Percentiles rank a stretch among this genome's conserved stretches.
These are phyloP conservation scores for Areca catechu DNA, from an alignment of 176 grass and related monocot species.

Conservation along the genomic window DNA sequence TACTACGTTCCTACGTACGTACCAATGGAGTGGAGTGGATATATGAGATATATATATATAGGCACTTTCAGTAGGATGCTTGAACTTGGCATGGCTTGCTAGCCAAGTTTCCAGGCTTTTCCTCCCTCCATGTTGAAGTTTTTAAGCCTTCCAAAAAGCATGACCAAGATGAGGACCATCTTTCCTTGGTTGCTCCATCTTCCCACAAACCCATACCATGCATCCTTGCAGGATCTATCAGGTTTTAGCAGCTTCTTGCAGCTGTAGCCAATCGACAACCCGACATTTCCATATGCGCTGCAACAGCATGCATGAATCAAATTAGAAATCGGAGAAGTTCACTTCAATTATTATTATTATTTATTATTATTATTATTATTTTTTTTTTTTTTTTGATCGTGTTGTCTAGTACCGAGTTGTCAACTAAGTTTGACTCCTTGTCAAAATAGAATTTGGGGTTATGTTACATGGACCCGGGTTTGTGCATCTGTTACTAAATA, in stretches of 20 bases:
- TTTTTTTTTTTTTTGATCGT: too few relatives aligned
- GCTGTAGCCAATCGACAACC: conserved; percentile 53
- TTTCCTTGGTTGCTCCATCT: conserved; percentile 71
- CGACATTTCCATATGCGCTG: conserved; percentile 70
- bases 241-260: conserved; percentile 31
- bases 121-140: conserved; percentile 45
- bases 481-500: too few relatives aligned
- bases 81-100: conserved; percentile 10
- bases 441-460: too few relatives aligned
- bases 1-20: too few relatives aligned
- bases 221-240: conserved; percentile 38
- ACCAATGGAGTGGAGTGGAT: too few relatives aligned
- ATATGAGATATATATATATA: too few relatives aligned
- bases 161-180: conserved; percentile 50
- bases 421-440: too few relatives aligned
- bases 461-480: too few relatives aligned
- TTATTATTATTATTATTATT: too few relatives aligned
- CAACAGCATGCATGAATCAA: conserved; percentile 7
- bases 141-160: conserved; percentile 87
- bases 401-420: too few relatives aligned
- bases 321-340: not conserved
- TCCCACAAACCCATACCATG: conserved; percentile 50
- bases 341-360: too few relatives aligned
- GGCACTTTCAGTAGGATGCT: too few relatives aligned
- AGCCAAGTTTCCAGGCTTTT: conserved; percentile 59